phyloP scores from a whole-genome alignment of 495 filamentous ascomycete genomes.

The Aspergillus affinis region DNA sequence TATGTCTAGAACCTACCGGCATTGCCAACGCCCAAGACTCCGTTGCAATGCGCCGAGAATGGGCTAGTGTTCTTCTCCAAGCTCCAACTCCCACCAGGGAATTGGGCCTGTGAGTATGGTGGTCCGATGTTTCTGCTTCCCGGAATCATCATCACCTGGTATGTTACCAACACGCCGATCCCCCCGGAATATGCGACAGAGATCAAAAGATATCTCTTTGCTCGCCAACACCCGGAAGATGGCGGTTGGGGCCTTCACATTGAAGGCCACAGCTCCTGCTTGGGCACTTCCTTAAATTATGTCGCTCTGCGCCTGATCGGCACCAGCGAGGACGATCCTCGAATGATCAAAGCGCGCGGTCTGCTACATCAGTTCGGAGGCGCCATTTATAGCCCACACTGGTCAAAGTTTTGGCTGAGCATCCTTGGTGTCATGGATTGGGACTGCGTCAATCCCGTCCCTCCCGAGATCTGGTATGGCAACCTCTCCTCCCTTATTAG shows the following conservation, averaged over 20 bases:
- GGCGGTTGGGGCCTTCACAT: conserved; percentile 98
- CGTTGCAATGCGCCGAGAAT: conserved; percentile 76
- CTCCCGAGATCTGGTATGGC: conserved; percentile 81
- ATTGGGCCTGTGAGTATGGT: conserved; percentile 98
- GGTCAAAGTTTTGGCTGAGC: conserved; percentile 91
- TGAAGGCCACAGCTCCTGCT: conserved; percentile 89
- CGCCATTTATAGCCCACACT: conserved; percentile 81
- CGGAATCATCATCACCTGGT: conserved; percentile 81
- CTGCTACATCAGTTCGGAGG: conserved; percentile 85
- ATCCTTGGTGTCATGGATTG: conserved; percentile 81
- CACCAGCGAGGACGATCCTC: conserved; percentile 78
- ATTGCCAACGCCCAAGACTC: conserved; percentile 66
- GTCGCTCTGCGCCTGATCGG: conserved; percentile 82
- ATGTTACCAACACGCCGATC: conserved; percentile 86
- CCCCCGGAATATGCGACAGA: conserved; percentile 79
- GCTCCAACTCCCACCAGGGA: conserved; percentile 81
- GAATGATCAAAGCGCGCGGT: conserved; percentile 83
- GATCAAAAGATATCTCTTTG: conserved; percentile 91
- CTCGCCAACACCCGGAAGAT: conserved; percentile 80
- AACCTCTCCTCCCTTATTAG: conserved; percentile 4
- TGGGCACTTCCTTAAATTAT: conserved; percentile 91
- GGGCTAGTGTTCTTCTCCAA: conserved; percentile 86
- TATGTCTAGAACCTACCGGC: conserved; percentile 63
- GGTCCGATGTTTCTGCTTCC: conserved; percentile 87
- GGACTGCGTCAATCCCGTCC: conserved; percentile 92